Base-by-base conservation (phyloP, 495 filamentous ascomycete species). In the Trichoderma gamsii region DNA sequence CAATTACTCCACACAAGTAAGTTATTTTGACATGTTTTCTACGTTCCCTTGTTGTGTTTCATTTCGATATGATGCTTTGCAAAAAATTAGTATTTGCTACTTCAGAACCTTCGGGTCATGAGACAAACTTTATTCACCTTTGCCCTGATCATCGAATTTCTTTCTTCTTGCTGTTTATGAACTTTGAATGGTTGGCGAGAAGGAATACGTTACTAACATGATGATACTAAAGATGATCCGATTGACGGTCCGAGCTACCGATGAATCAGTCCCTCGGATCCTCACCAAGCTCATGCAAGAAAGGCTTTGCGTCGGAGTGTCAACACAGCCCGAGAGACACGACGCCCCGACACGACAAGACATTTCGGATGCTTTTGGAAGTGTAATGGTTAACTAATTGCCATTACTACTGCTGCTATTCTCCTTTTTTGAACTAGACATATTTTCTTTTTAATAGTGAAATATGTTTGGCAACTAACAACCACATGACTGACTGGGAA, bases 181-280 rank as follows among this genome's bases (percentile, higher is more conserved):
- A n/a, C 9, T n/a, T 2, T 56, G n/a, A 56, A 16, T 38, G 8
- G 8, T n/a, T 21, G 25, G n/a, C 4, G n/a, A 21, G 21, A 13
- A 15, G 56, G 15, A 41, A 41, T 7, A 12, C 11, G 35, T 25
- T 52, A 43, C 65, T 66, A 51, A 66, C 65, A 29, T 16, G 27
- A 23, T 13, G 63, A 25, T 7, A n/a, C 59, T 56, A 64, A 74
- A 99, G 95, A 97, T 97, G 91, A 90, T 94, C 71, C 93, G 96
- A 18, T 83, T 97, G 66, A 99, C 96, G 4, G 90, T 99, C 69
- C 84, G 96, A 65, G 96, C 96, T 15, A 99, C 96, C 3, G 92
- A 98, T 70, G 96, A 98, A 71, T 82, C 78, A 15, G 89, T 97
- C 3, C 92, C 95, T 16, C 88, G 89, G 15, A 82, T 92, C 38